These are phyloP conservation scores for Calonectria pteridis DNA, from an alignment of 2,329 filamentous ascomycete genomes.

Conservation along the genomic window DNA sequence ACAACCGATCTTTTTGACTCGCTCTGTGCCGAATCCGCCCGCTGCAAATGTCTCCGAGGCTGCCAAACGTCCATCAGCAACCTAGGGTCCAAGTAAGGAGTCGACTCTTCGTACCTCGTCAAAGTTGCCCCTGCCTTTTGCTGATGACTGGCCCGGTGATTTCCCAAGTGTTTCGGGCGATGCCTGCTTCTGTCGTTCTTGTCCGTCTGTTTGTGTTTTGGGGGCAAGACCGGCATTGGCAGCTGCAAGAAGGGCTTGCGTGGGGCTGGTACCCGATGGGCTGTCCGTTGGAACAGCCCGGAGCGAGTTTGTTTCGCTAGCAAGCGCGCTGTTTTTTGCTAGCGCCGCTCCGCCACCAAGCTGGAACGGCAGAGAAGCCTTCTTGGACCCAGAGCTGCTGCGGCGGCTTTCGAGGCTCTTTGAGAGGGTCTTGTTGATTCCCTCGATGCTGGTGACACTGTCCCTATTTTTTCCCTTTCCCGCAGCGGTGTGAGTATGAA, in stretches of 20 bases:
- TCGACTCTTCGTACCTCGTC: constrained; percentile 69
- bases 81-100: constrained; percentile 62
- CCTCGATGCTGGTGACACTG: constrained; percentile 72
- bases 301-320: constrained; percentile 71
- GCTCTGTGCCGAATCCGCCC: constrained; percentile 56
- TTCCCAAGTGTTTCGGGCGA: constrained; percentile 37
- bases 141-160: constrained; percentile 42
- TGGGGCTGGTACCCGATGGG: constrained; percentile 56
- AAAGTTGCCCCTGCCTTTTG: constrained; percentile 39
- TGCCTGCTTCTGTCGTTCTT: constrained; percentile 30
- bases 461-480: constrained; percentile 60
- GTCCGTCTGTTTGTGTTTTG: constrained; percentile 24
- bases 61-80: constrained; percentile 49
- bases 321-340: constrained; percentile 64
- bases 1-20: constrained; percentile 66
- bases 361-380: constrained; percentile 70
- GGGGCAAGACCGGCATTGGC: constrained; percentile 37
- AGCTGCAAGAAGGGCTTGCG: constrained; percentile 47
- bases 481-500: constrained; percentile 63
- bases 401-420: constrained; percentile 93
- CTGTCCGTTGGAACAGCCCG: constrained; percentile 61
- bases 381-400: constrained; percentile 88
- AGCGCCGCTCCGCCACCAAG: constrained; percentile 55
- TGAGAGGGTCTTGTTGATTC: constrained; percentile 81
- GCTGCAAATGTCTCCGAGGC: constrained; percentile 48